These are phyloP conservation scores for Backusella psychrophila DNA, from an alignment of 192 early-diverging fungal species.

Conservation along the genomic window DNA sequence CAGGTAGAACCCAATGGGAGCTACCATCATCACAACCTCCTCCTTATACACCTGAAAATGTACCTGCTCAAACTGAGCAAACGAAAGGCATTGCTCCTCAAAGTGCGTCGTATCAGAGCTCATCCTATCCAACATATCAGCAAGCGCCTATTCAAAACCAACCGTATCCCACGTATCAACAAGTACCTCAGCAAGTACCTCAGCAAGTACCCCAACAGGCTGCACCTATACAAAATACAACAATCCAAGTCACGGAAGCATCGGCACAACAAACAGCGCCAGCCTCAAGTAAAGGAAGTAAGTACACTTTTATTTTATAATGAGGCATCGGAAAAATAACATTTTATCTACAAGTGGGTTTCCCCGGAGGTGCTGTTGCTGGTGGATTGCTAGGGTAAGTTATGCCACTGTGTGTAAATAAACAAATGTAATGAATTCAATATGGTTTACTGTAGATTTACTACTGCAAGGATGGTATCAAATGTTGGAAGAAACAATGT, in stretches of 20 bases:
- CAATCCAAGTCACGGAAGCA: neutral
- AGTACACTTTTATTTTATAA: neutral
- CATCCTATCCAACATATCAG: neutral
- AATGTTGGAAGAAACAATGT: neutral
- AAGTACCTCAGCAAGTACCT: neutral
- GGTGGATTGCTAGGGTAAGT: slow-evolving; percentile 15
- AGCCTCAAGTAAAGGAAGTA: neutral
- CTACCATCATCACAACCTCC: neutral
- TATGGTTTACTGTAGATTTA: slow-evolving; percentile 1
- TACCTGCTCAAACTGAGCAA: neutral
- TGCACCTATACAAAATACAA: neutral
- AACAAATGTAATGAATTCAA: neutral
- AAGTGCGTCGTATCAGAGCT: neutral
- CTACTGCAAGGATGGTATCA: neutral
- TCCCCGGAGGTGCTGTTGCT: neutral
- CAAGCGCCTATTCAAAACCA: neutral
- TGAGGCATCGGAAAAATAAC: neutral
- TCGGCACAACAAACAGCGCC: neutral
- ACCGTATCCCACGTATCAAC: neutral
- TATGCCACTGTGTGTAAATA: neutral
- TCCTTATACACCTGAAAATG: neutral
- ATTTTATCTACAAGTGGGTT: neutral
- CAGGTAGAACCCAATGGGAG: slow-evolving; percentile 27
- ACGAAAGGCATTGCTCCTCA: neutral
- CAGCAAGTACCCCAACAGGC: neutral